Evolutionary conservation across 352 stramenopile species (phyloP), one percentile per base, ranked within the genome.

Genomic region (Phytopythium ostracodes): DNA sequence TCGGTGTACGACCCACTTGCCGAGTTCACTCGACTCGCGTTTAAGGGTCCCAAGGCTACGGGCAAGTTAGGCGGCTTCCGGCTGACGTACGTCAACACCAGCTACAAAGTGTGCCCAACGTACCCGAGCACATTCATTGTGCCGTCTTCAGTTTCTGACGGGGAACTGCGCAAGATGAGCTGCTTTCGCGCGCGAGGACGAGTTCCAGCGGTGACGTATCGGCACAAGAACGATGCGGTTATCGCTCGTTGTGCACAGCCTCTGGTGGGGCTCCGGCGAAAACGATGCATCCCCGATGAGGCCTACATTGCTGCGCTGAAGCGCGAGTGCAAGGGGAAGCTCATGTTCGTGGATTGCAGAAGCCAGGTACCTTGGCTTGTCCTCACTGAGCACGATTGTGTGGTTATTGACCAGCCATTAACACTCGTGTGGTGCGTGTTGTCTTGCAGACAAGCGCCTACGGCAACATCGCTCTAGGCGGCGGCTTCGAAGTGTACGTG

Each of bases 191-290:
- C 86, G 8, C 90, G 96, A 64, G 92, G 94, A 47, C 89, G 97
- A 27, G 82, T 99, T 2, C 94, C 95, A 0, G 84, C 87, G 11
- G 75, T 99, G 31, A 97, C 92, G 3, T 99, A 97, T 73, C 79
- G 87, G 5, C 86, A 94, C 68, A 71, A 75, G 7, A 97, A 98
- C 68, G 90, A 96, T 46, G 89, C 92, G 1, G 73, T 94, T n/a
- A 89, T 99, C 31, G 98, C 89, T 42, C 77, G 97, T 31, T 97
- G 86, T 55, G 79, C 95, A 17, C 96, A 99, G 65, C 96, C 96
- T 5, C 87, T 98, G 60, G 91, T 99, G 2, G 97, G 97, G 9
- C 68, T 99, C 9, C 81, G 96, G 49, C 88, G 96, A 15, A 96
- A 98, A 73, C 84, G 90, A 2, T 98, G 86, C 69, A 72, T 77